A percentile compares a stretch with the other conserved stretches of the same genome.
Conservation (phyloP, 1,284 basidiomycete genomes). For the Phylloboletellus chloephorus region DNA sequence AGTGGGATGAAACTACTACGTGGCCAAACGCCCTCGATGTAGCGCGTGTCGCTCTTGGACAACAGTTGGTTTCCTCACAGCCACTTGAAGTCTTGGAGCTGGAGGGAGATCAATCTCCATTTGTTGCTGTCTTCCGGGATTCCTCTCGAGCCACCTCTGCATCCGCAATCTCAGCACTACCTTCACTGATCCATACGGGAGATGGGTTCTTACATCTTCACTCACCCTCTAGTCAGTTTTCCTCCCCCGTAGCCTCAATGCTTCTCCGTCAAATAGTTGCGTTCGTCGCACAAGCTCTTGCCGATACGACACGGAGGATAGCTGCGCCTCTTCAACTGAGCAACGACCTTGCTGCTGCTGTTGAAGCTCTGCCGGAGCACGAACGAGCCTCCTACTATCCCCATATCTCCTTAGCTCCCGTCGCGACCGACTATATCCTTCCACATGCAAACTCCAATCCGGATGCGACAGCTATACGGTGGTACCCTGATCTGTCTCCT, state of each 20-base stretch:
- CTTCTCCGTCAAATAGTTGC: conserved; percentile 28
- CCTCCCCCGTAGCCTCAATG: conserved; percentile 21
- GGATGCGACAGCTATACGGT: conserved; percentile 34
- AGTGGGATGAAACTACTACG: conserved; percentile 33
- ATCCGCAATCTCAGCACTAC: neutral
- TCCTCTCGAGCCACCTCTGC: conserved; percentile 6
- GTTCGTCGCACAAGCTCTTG: conserved; percentile 10
- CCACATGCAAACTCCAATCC: conserved; percentile 31
- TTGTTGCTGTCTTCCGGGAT: conserved; percentile 14
- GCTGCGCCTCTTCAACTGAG: conserved; percentile 25
- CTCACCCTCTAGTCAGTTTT: conserved; percentile 21
- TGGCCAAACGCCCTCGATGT: conserved; percentile 31
- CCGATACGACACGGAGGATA: conserved; percentile 17
- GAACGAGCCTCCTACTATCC: conserved; percentile 22
- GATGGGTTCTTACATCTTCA: conserved; percentile 16
- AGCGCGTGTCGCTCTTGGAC: conserved; percentile 20
- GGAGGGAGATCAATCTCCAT: conserved; percentile 17
- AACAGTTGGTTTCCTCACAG: conserved; percentile 15
- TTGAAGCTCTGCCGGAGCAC: conserved; percentile 30
- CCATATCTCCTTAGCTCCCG: conserved; percentile 26
- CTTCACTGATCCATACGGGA: conserved; percentile 12
- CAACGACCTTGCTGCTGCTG: conserved; percentile 32
- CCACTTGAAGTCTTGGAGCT: conserved; percentile 13
- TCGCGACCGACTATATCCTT: conserved; percentile 38
- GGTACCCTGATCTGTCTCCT: conserved; percentile 36